A percentile compares a stretch with the other conserved stretches of the same genome.
Evolutionary conservation across 1,284 basidiomycete genomes (phyloP).

Genomic region (Kalmanozyma brasiliensis): DNA sequence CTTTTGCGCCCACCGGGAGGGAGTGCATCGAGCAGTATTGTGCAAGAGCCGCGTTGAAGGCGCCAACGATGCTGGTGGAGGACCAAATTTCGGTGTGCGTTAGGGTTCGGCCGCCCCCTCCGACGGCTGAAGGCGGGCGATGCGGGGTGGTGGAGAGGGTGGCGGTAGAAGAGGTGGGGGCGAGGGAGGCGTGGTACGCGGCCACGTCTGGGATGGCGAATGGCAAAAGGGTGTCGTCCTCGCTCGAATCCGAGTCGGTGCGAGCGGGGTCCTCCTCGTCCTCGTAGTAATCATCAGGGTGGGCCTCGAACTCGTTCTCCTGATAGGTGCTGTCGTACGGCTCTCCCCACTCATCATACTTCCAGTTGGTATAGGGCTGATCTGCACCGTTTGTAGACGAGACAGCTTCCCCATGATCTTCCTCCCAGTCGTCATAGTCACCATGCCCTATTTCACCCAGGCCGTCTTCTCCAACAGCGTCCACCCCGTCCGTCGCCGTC

Average conservation of each 20-base stretch:
- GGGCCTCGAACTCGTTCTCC: not conserved
- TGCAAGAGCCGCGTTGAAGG: slow-evolving; percentile 12
- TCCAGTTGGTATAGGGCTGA: slow-evolving; percentile 11
- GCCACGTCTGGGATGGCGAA: slow-evolving; percentile 28
- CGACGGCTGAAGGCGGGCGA: slow-evolving; percentile 24
- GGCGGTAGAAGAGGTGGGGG: not conserved
- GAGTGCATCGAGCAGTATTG: slow-evolving; percentile 23
- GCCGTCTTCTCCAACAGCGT: not conserved
- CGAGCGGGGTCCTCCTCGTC: slow-evolving; percentile 2
- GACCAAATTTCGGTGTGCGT: slow-evolving; percentile 25
- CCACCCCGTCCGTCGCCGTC: not conserved
- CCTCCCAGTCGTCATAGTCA: not conserved
- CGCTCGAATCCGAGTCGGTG: not conserved
- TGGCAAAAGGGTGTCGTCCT: not conserved
- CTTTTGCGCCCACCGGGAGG: not conserved
- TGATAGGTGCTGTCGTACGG: slow-evolving; percentile 2
- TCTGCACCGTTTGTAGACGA: not conserved
- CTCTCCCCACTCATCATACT: slow-evolving; percentile 32
- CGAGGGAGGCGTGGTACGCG: slow-evolving; percentile 15
- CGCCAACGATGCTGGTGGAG: not conserved
- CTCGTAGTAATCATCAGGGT: not conserved
- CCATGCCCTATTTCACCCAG: not conserved
- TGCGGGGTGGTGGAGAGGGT: not conserved
- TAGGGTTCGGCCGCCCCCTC: slow-evolving; percentile 28
- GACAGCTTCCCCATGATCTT: not conserved